Evolutionary conservation across 2,329 filamentous ascomycete genomes (phyloP), one percentile per base, ranked within the genome.

Genomic region (Penicillium decumbens): DNA sequence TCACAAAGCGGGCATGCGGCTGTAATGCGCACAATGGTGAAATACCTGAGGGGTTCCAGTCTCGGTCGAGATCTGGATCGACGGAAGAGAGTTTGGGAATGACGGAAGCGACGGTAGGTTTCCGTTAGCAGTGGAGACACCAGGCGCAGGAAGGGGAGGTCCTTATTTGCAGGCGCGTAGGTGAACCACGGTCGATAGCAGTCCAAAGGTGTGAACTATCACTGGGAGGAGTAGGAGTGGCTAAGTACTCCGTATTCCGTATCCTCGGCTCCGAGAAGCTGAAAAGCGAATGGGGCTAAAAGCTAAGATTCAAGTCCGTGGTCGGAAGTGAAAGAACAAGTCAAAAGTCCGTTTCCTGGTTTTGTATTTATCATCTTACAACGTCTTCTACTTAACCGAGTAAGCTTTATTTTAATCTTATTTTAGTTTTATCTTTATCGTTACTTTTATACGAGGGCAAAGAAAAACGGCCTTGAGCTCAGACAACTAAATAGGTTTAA

Each of bases 51-150:
- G n/a, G 38, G 12, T 40, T 28, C 29, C 18, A 43, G 49, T 52
- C 59, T 52, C 56, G 27, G 56, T 56, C 58, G 52, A 54, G 54
- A 60, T 59, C 52, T 57, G 45, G 56, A 60, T 54, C 51, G 51
- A 56, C 49, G 44, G 44, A 24, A 29, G 43, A 48, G 56, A 50
- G 43, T 51, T 54, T 56, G 49, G 54, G 55, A 56, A 54, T 51
- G 54, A 57, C 45, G 55, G 54, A 49, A 49, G 45, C 46, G 47
- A 38, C 37, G 33, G 15, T 18, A 37, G 15, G 33, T 37, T 18
- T 37, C 33, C 33, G 33, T 18, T 44, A 29, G 30, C n/a, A 33
- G 25, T 33, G 28, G 44, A 29, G 46, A 35, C 41, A 37, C 15
- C 6, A 41, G 46, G 38, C 24, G 23, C 12, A 23, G 32, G n/a